Evolutionary conservation across 1,284 basidiomycete genomes (phyloP), one percentile per base, ranked within the genome.

Genomic region (Coniferiporia weirii): DNA sequence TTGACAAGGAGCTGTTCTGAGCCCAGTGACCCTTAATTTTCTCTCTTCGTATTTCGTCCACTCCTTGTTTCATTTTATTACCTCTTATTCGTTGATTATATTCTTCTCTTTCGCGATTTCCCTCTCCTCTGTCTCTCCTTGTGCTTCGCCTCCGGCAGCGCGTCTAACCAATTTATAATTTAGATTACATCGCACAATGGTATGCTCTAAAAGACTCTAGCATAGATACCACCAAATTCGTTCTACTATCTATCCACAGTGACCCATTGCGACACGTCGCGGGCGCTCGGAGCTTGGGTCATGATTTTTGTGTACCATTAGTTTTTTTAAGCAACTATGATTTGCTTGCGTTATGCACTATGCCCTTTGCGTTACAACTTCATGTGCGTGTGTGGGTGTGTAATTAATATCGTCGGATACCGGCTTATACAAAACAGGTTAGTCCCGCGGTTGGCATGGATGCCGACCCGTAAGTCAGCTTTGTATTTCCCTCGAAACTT

Each of bases 1-100:
- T 57, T n/a, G 60, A 56, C 35, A 46, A 22, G 19, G 60, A 61
- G 19, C 40, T 40, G n/a, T 57, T 57, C 22, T 57, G 49, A 38
- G 9, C 36, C 12, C 4, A 17, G 20, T 57, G 40, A 35, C 27
- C 32, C 6, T 51, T 50, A 12, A n/a, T 40, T 34, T 35, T 51
- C 15, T 43, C 43, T 19, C 15, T 56, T 20, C 44, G 35, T 27
- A 27, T 27, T 27, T 50, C 36, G 3, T 19, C 9, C 13, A 19
- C 49, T 57, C 49, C 48, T 34, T 57, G 20, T 34, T 19, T 50
- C 35, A 19, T 50, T 45, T 19, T 32, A 1, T 48, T 15, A 47
- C 46, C 49, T 51, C 49, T 57, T 57, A 57, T 57, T 57, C 40
- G 51, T 50, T 32, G 20, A 44, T 43, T 44, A 50, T 50, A 50